A percentile compares a stretch with the other conserved stretches of the same genome.
These are phyloP conservation scores for Posidonia oceanica DNA, from an alignment of 116 monocot species.

Conservation along the genomic window DNA sequence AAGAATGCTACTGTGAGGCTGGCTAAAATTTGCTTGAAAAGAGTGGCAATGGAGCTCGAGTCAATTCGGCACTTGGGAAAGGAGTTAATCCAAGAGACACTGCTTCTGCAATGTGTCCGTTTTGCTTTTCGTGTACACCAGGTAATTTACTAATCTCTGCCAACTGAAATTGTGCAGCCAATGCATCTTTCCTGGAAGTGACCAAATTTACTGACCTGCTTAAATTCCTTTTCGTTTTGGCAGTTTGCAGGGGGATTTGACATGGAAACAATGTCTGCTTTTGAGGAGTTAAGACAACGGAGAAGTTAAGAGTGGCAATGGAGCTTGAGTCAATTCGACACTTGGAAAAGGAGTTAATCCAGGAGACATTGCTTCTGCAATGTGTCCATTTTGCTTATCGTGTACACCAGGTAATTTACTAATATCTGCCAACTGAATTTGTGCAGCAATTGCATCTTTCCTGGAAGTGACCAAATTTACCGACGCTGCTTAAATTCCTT, in stretches of 20 bases:
- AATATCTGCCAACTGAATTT: no score
- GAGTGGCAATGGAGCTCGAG: slow-evolving; percentile 48
- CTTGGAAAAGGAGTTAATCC: slow-evolving; percentile 48
- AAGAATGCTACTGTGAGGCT: slow-evolving; percentile 57
- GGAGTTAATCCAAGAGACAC: slow-evolving; percentile 41
- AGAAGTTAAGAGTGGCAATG: slow-evolving; percentile 23
- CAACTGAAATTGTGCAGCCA: no score
- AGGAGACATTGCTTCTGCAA: slow-evolving; percentile 51
- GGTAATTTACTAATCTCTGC: slow-evolving; percentile 16
- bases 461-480: no score
- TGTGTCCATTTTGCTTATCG: slow-evolving; percentile 78
- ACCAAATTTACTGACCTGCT: neutral
- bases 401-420: slow-evolving; percentile 50
- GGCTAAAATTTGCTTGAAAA: slow-evolving; percentile 55
- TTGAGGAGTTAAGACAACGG: slow-evolving; percentile 48
- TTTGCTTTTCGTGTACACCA: slow-evolving; percentile 80
- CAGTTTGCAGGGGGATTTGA: slow-evolving; percentile 90
- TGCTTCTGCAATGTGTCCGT: slow-evolving; percentile 59
- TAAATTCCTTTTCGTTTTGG: neutral
- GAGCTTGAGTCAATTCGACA: slow-evolving; percentile 37
- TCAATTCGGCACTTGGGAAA: slow-evolving; percentile 30
- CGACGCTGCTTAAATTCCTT: neutral
- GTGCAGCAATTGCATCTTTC: no score
- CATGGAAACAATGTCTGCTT: slow-evolving; percentile 52
- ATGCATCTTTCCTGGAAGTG: no score